Evolutionary conservation across 164 flowering plant genomes (phyloP), one percentile per base, ranked within the genome.

Genomic region (Stephania yunnanensis): DNA sequence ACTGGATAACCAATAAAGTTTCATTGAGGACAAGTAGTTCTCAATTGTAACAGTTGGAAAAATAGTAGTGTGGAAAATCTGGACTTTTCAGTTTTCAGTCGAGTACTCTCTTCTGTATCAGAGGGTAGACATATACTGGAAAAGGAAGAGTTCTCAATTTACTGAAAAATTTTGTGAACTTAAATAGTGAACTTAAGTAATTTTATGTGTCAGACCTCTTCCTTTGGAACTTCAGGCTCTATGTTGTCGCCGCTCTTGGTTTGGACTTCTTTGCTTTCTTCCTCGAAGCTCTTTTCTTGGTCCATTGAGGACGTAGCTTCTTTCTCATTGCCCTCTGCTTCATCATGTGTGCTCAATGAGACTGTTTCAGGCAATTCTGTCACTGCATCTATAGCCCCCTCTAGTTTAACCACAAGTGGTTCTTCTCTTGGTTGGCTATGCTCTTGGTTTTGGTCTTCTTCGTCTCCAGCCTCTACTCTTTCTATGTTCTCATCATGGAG

Each of bases 121-220:
- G 3, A 31, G 36, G 3, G 36, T 31, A 31, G 3, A 1, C 36
- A 31, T 31, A 1, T 31, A 31, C 36, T 31, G 36, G 36, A 31
- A 31, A 31, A 31, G 36, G 36, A 31, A 31, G 36, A 31, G 36
- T 1, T 31, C 36, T 31, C 36, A 31, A 31, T 31, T 31, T n/a
- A n/a, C 19, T 61, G 25, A 61, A 61, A 22, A 61, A 17, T 61
- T 61, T 61, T 5, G 19, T 19, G 22, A 61, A 8, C 25, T 61
- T 20, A 7, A 61, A 61, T n/a, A n/a, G n/a, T n/a, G n/a, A n/a
- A n/a, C n/a, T n/a, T n/a, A n/a, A n/a, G n/a, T 7, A n/a, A n/a
- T 61, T n/a, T 61, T 19, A 19, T 61, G 1, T 61, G 22, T 61
- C 65, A 19, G 65, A 61, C 65, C 75, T 65, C 72, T 70, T 70